Conservation (phyloP, 2,329 filamentous ascomycete species). For the Aspergillus glaucus region DNA sequence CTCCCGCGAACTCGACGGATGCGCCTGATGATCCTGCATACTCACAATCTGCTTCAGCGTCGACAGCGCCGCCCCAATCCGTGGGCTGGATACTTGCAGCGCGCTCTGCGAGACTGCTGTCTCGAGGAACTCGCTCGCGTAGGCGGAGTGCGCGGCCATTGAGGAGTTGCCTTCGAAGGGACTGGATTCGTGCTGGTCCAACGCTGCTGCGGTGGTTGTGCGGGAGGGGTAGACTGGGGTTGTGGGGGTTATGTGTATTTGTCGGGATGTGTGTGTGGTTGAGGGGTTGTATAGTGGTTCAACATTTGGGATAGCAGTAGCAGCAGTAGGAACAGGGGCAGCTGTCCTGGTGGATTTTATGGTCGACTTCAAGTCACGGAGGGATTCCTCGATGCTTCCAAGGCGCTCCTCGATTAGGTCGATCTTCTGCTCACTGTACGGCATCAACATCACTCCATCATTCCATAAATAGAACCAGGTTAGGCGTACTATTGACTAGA, state of each 20-base stretch:
- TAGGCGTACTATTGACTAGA: conserved; percentile 37
- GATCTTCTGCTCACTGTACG: conserved; percentile 47
- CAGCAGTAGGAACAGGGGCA: background rate
- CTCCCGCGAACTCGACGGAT: conserved; percentile 14
- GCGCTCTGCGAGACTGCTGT: conserved; percentile 33
- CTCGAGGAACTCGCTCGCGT: conserved; percentile 40
- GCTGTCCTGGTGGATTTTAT: conserved; percentile 5
- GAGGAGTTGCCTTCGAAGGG: conserved; percentile 47
- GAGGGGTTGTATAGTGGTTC: background rate
- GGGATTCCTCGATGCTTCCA: conserved; percentile 40
- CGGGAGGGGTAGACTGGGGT: conserved; percentile 12
- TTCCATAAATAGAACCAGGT: background rate
- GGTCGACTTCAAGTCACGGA: conserved; percentile 17
- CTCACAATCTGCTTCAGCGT: conserved; percentile 34
- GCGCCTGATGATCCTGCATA: conserved; percentile 27
- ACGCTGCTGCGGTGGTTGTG: conserved; percentile 8
- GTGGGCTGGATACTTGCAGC: conserved; percentile 29
- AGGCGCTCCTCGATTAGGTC: conserved; percentile 48
- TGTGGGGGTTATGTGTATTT: conserved; percentile 7
- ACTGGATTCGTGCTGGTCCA: conserved; percentile 23
- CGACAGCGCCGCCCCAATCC: conserved; percentile 33
- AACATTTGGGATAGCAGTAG: background rate
- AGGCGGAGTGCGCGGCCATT: conserved; percentile 43
- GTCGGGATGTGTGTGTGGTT: background rate
- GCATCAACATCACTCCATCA: background rate